Evolutionary conservation across 208 protist genomes (phyloP).

Genomic region (Leishmania major): DNA sequence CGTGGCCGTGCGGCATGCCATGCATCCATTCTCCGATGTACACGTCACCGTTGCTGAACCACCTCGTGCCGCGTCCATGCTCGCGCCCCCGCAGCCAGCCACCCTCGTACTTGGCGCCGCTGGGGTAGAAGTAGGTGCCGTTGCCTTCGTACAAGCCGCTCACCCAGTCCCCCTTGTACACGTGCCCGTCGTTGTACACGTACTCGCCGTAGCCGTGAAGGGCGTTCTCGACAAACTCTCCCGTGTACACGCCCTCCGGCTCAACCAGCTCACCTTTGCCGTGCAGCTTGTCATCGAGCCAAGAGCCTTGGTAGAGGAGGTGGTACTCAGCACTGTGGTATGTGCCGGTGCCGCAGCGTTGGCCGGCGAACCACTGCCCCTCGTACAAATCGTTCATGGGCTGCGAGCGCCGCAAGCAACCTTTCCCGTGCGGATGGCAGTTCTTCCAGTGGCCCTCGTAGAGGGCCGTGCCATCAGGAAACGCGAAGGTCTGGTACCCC

Average conservation of each 20-base stretch:
- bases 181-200: conserved; percentile 83
- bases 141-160: conserved; percentile 74
- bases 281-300: conserved; percentile 81
- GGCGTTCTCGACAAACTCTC: conserved; percentile 77
- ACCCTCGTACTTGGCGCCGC: conserved; percentile 80
- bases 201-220: conserved; percentile 90
- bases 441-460: conserved; percentile 93
- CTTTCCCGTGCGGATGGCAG: conserved; percentile 82
- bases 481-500: conserved; percentile 83
- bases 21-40: conserved; percentile 80
- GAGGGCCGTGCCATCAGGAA: conserved; percentile 71
- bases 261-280: conserved; percentile 85
- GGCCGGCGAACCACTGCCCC: conserved; percentile 86
- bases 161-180: conserved; percentile 91
- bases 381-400: conserved; percentile 80
- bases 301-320: conserved; percentile 83
- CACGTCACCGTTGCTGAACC: conserved; percentile 79
- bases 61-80: conserved; percentile 73
- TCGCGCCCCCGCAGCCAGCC: conserved; percentile 68
- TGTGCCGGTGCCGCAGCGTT: conserved; percentile 74
- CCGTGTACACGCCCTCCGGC: conserved; percentile 76
- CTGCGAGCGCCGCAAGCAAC: conserved; percentile 51
- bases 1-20: conserved; percentile 72
- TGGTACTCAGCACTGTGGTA: conserved; percentile 55
- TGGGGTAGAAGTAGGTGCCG: conserved; percentile 73